Evolutionary conservation across 2,329 filamentous ascomycete species (phyloP).

Genomic region (Diaporthe batatas): DNA sequence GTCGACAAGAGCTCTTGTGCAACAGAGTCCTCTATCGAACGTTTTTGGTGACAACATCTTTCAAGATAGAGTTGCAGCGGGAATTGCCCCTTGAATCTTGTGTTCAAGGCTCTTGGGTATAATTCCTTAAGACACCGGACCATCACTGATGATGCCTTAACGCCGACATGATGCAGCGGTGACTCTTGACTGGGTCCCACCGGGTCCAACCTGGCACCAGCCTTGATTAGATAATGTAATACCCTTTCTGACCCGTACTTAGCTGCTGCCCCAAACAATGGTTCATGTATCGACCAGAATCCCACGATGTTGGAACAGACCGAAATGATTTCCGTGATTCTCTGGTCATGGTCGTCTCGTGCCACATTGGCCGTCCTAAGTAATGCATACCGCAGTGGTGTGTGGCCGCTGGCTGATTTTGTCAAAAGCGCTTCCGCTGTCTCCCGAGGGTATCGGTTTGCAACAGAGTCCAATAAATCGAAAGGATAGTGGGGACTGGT

Average conservation of each 20-base stretch:
- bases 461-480: neutral
- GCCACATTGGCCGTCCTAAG: neutral
- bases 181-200: neutral
- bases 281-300: neutral
- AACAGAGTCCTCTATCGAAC: neutral
- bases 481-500: fast-evolving
- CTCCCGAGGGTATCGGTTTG: neutral
- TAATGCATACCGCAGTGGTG: neutral
- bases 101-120: neutral
- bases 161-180: neutral
- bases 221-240: neutral
- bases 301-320: neutral
- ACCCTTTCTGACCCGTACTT: neutral
- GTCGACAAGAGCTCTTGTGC: neutral
- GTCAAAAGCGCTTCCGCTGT: neutral
- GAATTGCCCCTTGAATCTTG: neutral
- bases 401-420: neutral
- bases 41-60: fast-evolving
- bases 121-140: neutral
- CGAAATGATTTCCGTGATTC: neutral
- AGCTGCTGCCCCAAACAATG: neutral
- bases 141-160: neutral
- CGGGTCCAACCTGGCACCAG: neutral
- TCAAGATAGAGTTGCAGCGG: neutral
- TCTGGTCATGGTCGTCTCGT: neutral